phyloP scores from a whole-genome alignment of 345 rosid genomes.

The Psidium guajava region DNA sequence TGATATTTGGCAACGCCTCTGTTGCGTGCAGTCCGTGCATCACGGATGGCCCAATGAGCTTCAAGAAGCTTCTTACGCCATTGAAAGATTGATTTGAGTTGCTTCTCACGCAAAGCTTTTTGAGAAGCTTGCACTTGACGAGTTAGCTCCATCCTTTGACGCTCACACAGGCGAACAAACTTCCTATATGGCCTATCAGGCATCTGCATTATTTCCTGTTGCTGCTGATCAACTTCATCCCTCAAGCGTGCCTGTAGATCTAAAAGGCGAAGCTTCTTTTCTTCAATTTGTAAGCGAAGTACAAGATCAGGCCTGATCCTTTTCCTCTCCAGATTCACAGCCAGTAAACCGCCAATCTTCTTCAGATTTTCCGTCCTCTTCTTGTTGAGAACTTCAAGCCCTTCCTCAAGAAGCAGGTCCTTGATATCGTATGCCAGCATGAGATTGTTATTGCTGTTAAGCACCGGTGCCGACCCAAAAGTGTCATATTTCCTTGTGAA shows the following conservation, averaged over 20 bases:
- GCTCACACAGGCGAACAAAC: conserved; percentile 94
- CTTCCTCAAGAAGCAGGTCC: conserved; percentile 91
- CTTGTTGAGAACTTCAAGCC: conserved; percentile 61
- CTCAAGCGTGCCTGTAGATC: conserved; percentile 80
- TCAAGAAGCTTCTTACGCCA: conserved; percentile 99
- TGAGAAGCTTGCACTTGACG: conserved; percentile 87
- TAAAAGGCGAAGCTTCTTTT: conserved; percentile 72
- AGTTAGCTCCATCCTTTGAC: conserved; percentile 83
- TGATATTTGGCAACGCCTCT: conserved; percentile 99
- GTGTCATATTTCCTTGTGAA: conserved; percentile 96
- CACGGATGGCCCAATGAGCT: conserved; percentile 97
- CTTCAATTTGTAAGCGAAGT: conserved; percentile 93
- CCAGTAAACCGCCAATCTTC: conserved; percentile 70
- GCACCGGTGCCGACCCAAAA: conserved; percentile 50
- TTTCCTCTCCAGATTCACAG: conserved; percentile 89
- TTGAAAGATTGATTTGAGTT: conserved; percentile 86
- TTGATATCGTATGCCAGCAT: conserved; percentile 78
- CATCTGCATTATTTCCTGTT: conserved; percentile 98
- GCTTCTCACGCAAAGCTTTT: conserved; percentile 85
- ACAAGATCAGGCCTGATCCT: conserved; percentile 99
- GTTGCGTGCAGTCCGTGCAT: conserved; percentile 95
- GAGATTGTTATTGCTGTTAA: conserved; percentile 69
- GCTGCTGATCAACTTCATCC: conserved; percentile 89
- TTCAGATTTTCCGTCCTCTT: conserved; percentile 72
- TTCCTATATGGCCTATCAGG: conserved; percentile 97